Base-by-base conservation (phyloP, 2,329 filamentous ascomycete species). In the Fusarium scirpi region DNA sequence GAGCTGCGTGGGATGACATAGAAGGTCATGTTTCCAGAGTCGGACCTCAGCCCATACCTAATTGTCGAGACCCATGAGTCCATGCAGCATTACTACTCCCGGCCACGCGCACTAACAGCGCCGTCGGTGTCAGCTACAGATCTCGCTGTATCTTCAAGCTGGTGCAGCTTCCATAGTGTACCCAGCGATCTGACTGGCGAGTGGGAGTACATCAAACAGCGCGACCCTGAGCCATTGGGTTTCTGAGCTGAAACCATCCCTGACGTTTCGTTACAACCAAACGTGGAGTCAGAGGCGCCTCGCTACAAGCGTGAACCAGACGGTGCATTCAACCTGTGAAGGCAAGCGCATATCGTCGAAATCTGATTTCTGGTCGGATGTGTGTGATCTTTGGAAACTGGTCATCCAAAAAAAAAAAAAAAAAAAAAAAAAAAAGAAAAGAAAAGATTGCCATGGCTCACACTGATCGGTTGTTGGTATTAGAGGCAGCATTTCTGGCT, bases 1-100 rank as follows among this genome's bases (percentile, higher is more conserved):
- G 82, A 84, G 76, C 78, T 84, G 76, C 77, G 79, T 71, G 81
- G 84, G 75, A 83, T 84, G 82, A 78, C 81, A 75, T 84, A 84
- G 82, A 75, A 78, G 70, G 80, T 80, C 82, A 80, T 81, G 72
- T 79, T 78, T 73, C 71, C 75, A 65, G 67, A 67, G 58, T 68
- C 76, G 61, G 74, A 77, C 49, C 63, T 69, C 59, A 60, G 62
- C 58, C 79, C 79, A 38, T 82, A 82, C 64, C 59, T 75, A 30
- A 76, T 80, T 45, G 49, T 75, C 20, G 71, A 80, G 47, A 79
- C 78, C 8, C 67, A 74, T 29, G 62, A 76, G 40, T 79, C 78
- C 27, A 51, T 69, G 32, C 63, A 67, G 41, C 58, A 72, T 57
- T 16, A 32, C 22, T 65, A 47, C 43, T 45, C 53, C 34, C 58